Conservation (phyloP, 257 asterid species). For the Haberlea rhodopensis region DNA sequence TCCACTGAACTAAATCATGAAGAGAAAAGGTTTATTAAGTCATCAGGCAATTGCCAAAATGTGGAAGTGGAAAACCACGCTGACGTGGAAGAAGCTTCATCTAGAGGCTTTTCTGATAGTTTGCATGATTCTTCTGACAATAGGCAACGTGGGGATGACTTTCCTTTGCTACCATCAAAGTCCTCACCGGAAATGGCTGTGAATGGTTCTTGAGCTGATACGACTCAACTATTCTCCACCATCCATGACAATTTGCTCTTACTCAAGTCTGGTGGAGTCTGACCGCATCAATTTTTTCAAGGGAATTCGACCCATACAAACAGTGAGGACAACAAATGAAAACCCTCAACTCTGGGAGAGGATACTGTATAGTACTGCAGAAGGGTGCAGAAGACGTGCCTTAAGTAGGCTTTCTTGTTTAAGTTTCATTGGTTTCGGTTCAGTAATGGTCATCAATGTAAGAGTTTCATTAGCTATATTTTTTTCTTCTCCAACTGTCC, state of each 20-base stretch:
- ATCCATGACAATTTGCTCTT: conserved; percentile 17
- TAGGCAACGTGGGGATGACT: conserved; percentile 51
- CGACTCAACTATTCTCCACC: conserved; percentile 16
- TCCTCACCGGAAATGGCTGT: conserved; percentile 88
- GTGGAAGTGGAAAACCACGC: conserved; percentile 32
- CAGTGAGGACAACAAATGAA: conserved; percentile 18
- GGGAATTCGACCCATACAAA: conserved; percentile 18
- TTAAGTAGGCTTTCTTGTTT: conserved; percentile 24
- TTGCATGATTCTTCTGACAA: conserved; percentile 43
- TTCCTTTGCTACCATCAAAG: conserved; percentile 45
- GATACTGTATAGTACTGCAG: conserved; percentile 82
- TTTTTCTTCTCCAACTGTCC: conserved; percentile 19
- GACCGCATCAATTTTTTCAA: not conserved
- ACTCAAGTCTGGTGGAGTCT: conserved; percentile 16
- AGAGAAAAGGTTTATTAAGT: conserved; percentile 30
- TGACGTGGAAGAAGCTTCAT: conserved; percentile 41
- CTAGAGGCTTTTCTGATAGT: conserved; percentile 39
- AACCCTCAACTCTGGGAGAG: conserved; percentile 44
- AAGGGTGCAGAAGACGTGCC: conserved; percentile 35
- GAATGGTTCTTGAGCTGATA: conserved; percentile 60
- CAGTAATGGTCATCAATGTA: conserved; percentile 37
- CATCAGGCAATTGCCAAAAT: conserved; percentile 30
- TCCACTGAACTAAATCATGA: conserved; percentile 30
- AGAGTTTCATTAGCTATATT: conserved; percentile 25
- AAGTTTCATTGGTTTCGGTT: conserved; percentile 29